Base-by-base conservation (phyloP, 2,329 filamentous ascomycete genomes). In the Onygenales sp. region DNA sequence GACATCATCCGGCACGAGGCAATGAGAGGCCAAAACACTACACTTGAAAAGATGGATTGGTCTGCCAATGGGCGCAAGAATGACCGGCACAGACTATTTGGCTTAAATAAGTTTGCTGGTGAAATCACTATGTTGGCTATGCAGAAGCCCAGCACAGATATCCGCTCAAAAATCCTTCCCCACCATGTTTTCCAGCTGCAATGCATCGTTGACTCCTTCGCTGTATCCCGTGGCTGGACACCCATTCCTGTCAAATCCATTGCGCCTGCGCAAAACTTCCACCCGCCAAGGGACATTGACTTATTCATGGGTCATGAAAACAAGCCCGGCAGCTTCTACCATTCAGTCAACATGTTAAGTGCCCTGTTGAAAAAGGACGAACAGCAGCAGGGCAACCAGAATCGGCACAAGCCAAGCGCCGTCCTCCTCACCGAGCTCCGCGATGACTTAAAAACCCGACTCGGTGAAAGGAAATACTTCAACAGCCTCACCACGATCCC, bases 151-250 rank as follows among this genome's bases (percentile, higher is more conserved):
- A 68, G 64, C 0, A 67, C 66, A 0, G 60, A 73, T 52, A 53
- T 78, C 39, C 64, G 66, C 6, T 53, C 61, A 0, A 72, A 59
- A 36, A 76, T 80, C 13, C 62, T 72, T 0, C 75, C 75, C 0
- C 72, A 75, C 36, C 70, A 74, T 55, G 72, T 79, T 1, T 78
- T 80, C 54, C 69, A 78, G 39, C 63, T 80, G 0, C 75, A 79
- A 55, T 75, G 71, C 54, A 75, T 79, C 36, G 69, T 78, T 10
- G 77, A 79, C 55, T 73, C 76, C 1, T 63, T 76, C 38, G 64
- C 67, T 2, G 63, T 72, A 1, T 77, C 69, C 10, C 70, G 69
- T 0, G 75, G 76, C 3, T 79, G 76, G 75, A 64, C 61, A 1
- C 14, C 68, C 2, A 63, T 57, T 48, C 47, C 50, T 7, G 33